A percentile compares a stretch with the other conserved stretches of the same genome.
phyloP scores from a whole-genome alignment of 192 early-diverging fungal species.

The Rhizoclosmatium globosum region DNA sequence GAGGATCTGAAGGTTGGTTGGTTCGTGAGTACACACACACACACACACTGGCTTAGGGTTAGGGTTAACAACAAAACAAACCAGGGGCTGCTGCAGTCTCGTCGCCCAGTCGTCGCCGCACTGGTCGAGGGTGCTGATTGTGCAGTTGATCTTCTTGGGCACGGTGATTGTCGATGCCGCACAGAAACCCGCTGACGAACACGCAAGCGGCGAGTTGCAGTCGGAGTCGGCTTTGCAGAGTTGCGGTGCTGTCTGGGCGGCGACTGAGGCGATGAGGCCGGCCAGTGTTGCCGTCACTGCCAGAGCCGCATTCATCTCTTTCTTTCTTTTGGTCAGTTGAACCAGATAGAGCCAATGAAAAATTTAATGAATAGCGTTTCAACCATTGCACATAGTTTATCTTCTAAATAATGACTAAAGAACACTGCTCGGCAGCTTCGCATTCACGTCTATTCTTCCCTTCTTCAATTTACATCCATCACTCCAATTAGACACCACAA shows the following conservation, averaged over 20 bases:
- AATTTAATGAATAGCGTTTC: too few species aligned
- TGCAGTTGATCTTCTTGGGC: conserved; percentile 18
- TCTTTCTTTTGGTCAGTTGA: background rate
- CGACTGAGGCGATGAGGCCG: background rate
- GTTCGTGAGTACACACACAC: background rate
- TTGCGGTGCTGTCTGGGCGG: background rate
- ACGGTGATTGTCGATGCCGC: background rate
- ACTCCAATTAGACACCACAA: too few species aligned
- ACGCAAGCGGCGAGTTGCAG: background rate
- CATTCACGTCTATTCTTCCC: too few species aligned
- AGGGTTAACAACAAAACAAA: conserved; percentile 1
- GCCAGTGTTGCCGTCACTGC: background rate
- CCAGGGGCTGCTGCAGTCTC: conserved; percentile 33
- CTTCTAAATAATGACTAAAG: too few species aligned
- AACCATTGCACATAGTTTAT: too few species aligned
- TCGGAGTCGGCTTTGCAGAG: background rate
- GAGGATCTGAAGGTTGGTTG: background rate
- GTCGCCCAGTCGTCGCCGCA: conserved; percentile 32
- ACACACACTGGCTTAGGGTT: background rate
- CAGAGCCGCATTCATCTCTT: background rate
- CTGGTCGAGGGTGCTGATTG: conserved; percentile 17
- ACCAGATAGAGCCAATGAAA: too few species aligned
- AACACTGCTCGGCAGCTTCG: too few species aligned
- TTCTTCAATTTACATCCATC: too few species aligned
- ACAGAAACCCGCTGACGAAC: background rate